A percentile compares a stretch with the other conserved stretches of the same genome.
Evolutionary conservation across 805 yeast genomes (phyloP).

Genomic region (Metschnikowia chrysomelidarum): DNA sequence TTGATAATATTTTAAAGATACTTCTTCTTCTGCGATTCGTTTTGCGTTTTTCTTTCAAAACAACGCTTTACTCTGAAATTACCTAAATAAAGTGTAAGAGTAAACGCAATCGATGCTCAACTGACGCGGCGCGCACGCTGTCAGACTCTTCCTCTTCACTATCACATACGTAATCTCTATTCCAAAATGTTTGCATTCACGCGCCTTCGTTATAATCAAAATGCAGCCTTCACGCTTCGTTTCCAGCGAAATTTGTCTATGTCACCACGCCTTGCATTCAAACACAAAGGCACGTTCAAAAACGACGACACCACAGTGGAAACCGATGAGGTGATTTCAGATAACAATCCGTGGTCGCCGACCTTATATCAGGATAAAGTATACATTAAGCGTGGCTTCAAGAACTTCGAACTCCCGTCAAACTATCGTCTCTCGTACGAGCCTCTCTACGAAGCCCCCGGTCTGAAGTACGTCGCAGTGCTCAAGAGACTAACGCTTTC

Average conservation of each 20-base stretch:
- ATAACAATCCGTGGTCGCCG: conserved; percentile 47
- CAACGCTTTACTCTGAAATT: too few relatives aligned
- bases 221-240: too few relatives aligned
- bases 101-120: too few relatives aligned
- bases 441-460: conserved; percentile 65
- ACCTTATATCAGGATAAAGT: conserved; percentile 44
- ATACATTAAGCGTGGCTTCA: conserved; percentile 35
- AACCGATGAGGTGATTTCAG: conserved; percentile 41
- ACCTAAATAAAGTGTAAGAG: too few relatives aligned
- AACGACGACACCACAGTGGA: conserved; percentile 35
- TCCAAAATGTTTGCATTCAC: too few relatives aligned
- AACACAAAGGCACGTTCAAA: conserved; percentile 21
- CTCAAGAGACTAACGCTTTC: conserved; percentile 62
- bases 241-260: conserved; percentile 9
- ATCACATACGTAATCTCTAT: too few relatives aligned
- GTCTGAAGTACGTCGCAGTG: conserved; percentile 58
- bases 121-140: too few relatives aligned
- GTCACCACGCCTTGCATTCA: conserved; percentile 10
- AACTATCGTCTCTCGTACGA: conserved; percentile 54
- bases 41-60: too few relatives aligned
- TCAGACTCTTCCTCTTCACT: too few relatives aligned
- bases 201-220: too few relatives aligned
- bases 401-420: conserved; percentile 47
- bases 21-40: too few relatives aligned
- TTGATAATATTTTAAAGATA: too few relatives aligned